Evolutionary conservation across 2,329 filamentous ascomycete species (phyloP), one percentile per base, ranked within the genome.

Genomic region (Calonectria naviculata): DNA sequence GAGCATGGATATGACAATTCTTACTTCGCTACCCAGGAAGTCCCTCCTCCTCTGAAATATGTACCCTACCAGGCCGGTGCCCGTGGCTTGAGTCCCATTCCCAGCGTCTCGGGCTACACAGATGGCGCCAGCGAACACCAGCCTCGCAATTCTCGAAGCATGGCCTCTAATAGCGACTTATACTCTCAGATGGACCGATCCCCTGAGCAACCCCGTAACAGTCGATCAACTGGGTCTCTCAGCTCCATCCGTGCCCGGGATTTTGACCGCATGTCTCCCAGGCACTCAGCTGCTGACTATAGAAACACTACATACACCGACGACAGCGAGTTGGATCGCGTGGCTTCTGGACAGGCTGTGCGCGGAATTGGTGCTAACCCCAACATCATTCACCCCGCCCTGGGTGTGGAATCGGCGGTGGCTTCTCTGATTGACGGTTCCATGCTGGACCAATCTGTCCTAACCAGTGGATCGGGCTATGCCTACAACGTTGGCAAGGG

Each of bases 61-160:
- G 87, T 92, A n/a, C 90, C 92, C 1, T 92, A 94, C 73, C 89
- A 92, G 76, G 88, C 91, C 13, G 90, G 93, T 75, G 89, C 90
- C 64, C 92, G 94, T 47, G 93, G 92, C 13, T 84, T 97, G 60
- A 98, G 95, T 80, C 96, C 96, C 0, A 95, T 97, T 71, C 95
- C 97, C 76, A 98, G 95, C 78, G 94, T 98, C 19, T 96, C 95
- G 13, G 97, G 95, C 73, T 96, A 95, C 78, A 93, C 91, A 5
- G 92, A 95, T 77, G 90, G 91, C 56, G 91, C 91, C 65, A 92
- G 87, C 77, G 89, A 92, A 72, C 87, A 87, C 38, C 83, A 84
- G 34, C 89, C 89, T 76, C 89, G 89, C 60, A 88, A 92, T 70
- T 90, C 91, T 1, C 84, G 87, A 68, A 84, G 89, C 36, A 88